Evolutionary conservation across 495 filamentous ascomycete genomes (phyloP).

Genomic region (Neurospora sp.): DNA sequence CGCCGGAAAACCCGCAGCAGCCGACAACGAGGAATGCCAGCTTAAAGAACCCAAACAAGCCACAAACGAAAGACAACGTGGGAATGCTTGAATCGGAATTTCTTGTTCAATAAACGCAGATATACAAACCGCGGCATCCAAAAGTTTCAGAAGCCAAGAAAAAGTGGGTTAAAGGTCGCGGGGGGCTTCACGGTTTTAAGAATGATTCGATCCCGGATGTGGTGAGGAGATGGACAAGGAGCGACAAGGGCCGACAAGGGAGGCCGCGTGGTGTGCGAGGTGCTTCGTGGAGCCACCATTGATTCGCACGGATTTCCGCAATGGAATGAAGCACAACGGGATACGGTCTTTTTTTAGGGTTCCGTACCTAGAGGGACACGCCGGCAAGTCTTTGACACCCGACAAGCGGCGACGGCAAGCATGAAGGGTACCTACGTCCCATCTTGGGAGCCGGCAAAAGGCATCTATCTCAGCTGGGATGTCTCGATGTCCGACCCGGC

Average conservation of each 20-base stretch:
- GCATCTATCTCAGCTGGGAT: background rate
- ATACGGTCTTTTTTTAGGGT: background rate
- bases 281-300: slow-evolving; percentile 8
- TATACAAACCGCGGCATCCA: background rate
- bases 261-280: slow-evolving; percentile 12
- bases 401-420: background rate
- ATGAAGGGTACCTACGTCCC: background rate
- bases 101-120: background rate
- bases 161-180: slow-evolving; percentile 6
- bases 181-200: slow-evolving; percentile 13
- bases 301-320: background rate
- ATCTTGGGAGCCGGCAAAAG: background rate
- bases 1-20: background rate
- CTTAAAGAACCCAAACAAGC: background rate
- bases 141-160: slow-evolving; percentile 10
- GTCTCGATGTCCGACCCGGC: background rate
- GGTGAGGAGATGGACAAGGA: slow-evolving; percentile 1
- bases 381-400: background rate
- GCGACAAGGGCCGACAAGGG: background rate
- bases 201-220: slow-evolving; percentile 21
- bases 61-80: slow-evolving; percentile 1
- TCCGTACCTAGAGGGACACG: background rate
- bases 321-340: background rate
- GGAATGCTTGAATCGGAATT: background rate
- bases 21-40: background rate